Percentiles rank a stretch among this genome's conserved stretches.
Conservation (phyloP, 108 stramenopile genomes). For the Skeletonema tropicum region DNA sequence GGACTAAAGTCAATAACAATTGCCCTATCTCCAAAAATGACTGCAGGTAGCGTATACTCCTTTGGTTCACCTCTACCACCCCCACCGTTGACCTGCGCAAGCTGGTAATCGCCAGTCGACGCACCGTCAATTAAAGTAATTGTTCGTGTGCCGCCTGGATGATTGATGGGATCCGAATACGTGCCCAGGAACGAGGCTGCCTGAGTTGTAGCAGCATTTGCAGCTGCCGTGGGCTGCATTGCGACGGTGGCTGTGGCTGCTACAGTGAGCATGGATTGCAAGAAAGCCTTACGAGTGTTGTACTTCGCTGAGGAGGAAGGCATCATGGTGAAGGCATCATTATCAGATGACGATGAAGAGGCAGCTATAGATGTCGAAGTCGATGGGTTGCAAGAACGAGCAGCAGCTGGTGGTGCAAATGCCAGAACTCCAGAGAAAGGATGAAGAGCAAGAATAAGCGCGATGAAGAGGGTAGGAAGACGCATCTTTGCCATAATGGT, state of each 20-base stretch:
- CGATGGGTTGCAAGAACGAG: neutral
- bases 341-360: neutral
- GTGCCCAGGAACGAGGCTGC: conserved; percentile 46
- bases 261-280: neutral
- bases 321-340: neutral
- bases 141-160: conserved; percentile 62
- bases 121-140: conserved; percentile 42
- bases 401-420: neutral
- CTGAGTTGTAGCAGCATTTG: neutral
- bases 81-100: conserved; percentile 56
- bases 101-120: conserved; percentile 48
- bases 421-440: neutral
- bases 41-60: conserved; percentile 54
- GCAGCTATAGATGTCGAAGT: neutral
- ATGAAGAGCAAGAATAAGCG: neutral
- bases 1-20: conserved; percentile 61
- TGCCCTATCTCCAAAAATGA: conserved; percentile 56
- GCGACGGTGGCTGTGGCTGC: neutral
- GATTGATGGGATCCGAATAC: conserved; percentile 66
- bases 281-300: neutral
- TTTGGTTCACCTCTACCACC: conserved; percentile 60
- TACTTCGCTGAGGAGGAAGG: neutral
- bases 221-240: neutral
- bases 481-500: no score
- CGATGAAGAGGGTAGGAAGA: no score